These are phyloP conservation scores for Circinella umbellata DNA, from an alignment of 371 early-diverging fungal genomes.

Conservation along the genomic window DNA sequence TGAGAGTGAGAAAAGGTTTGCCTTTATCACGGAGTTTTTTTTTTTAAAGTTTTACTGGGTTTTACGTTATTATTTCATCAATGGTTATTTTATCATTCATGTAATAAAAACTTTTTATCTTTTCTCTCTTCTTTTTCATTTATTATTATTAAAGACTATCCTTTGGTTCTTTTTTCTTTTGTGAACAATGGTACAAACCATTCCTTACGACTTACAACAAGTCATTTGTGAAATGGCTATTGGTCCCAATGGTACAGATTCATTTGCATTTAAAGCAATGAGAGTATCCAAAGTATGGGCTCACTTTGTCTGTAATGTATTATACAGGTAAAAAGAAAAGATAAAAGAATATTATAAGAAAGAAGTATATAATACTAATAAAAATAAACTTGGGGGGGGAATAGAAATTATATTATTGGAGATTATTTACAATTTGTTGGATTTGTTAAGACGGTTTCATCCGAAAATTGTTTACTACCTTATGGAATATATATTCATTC, in stretches of 20 bases:
- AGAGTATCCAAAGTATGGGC: conserved; percentile 25
- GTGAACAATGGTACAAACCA: background rate
- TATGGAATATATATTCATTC: conserved; percentile 23
- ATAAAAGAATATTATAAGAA: too few species aligned
- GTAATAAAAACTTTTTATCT: too few species aligned
- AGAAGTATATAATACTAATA: background rate
- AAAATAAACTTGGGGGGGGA: background rate
- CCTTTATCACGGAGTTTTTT: too few species aligned
- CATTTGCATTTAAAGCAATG: conserved; percentile 19
- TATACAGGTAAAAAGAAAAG: conserved; percentile 23
- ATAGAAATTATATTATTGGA: conserved; percentile 22
- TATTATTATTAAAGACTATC: too few species aligned
- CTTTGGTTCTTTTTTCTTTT: too few species aligned
- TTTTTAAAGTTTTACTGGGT: too few species aligned
- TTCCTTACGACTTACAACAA: conserved; percentile 21
- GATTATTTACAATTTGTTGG: conserved; percentile 24
- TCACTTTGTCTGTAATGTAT: conserved; percentile 18
- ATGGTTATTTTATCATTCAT: too few species aligned
- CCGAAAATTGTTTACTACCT: conserved; percentile 1
- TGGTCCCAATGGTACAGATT: conserved; percentile 10
- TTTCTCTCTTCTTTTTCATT: too few species aligned
- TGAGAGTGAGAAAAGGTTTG: too few species aligned
- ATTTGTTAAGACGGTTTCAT: conserved; percentile 21
- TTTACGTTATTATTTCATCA: too few species aligned
- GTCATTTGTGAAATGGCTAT: conserved; percentile 22